A percentile compares a stretch with the other conserved stretches of the same genome.
Conservation (phyloP, 495 filamentous ascomycete genomes). For the Penicillium arizonense region DNA sequence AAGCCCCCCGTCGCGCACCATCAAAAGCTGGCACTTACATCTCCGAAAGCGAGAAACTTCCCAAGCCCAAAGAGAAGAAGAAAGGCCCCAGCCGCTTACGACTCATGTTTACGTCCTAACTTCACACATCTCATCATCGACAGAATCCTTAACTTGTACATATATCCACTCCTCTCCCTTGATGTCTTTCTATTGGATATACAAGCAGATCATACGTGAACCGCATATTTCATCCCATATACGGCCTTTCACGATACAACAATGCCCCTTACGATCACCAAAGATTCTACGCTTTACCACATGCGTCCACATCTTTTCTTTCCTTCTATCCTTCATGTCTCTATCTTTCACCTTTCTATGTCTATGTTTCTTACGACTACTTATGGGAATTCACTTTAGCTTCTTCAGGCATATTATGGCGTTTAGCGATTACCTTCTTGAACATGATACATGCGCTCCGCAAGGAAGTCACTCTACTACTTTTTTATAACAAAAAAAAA, state of each 20-base stretch:
- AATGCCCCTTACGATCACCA: background rate
- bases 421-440: background rate
- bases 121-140: background rate
- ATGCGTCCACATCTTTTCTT: background rate
- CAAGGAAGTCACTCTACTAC: too few species aligned
- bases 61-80: constrained; percentile 40
- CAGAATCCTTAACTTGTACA: constrained; percentile 1
- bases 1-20: constrained; percentile 7
- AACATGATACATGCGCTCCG: too few species aligned
- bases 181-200: background rate
- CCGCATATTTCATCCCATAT: background rate
- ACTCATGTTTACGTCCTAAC: constrained; percentile 44
- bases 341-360: background rate
- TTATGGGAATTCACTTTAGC: background rate
- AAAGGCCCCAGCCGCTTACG: constrained; percentile 42
- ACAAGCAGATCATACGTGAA: background rate
- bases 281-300: background rate
- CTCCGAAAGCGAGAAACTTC: constrained; percentile 33
- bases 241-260: background rate
- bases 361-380: background rate
- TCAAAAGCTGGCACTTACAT: constrained; percentile 23
- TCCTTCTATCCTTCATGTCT: background rate
- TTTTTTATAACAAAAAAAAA: too few species aligned
- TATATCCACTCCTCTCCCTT: background rate
- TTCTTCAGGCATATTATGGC: background rate